Percentiles rank a stretch among this genome's conserved stretches.
Conservation (phyloP, 306 rosid genomes). For the Macrotyloma uniflorum region DNA sequence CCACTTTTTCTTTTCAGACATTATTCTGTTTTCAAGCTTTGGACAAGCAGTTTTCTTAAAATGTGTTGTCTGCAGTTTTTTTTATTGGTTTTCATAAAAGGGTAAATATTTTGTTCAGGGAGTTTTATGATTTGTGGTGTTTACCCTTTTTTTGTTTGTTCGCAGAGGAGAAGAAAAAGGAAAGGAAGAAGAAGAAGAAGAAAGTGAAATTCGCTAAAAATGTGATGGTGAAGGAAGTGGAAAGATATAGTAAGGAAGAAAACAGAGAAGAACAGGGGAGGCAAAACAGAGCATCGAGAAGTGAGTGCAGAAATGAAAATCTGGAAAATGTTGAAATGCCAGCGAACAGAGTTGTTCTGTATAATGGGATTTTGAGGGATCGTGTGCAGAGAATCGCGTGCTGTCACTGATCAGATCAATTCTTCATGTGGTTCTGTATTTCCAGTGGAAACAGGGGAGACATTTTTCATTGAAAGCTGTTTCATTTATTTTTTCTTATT, state of each 20-base stretch:
- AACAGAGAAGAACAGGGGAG: constrained; percentile 41
- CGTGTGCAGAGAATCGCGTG: constrained; percentile 35
- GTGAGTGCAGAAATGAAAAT: constrained; percentile 25
- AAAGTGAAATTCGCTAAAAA: constrained; percentile 74
- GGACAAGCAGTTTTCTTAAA: too few species aligned
- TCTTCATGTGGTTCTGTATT: neutral
- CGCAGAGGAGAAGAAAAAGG: constrained; percentile 53
- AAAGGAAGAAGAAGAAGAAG: constrained; percentile 48
- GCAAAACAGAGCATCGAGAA: constrained; percentile 29
- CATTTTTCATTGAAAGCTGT: neutral
- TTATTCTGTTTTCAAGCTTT: too few species aligned
- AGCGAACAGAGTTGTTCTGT: constrained; percentile 47
- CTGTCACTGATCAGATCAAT: constrained; percentile 40
- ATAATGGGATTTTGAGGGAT: constrained; percentile 51
- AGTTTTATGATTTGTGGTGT: neutral
- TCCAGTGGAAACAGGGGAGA: constrained; percentile 10
- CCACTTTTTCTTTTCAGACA: neutral
- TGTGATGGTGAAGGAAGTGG: constrained; percentile 69
- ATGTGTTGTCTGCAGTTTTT: too few species aligned
- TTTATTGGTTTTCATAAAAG: too few species aligned
- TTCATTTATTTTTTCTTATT: too few species aligned
- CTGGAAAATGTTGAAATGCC: constrained; percentile 35
- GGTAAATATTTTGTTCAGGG: too few species aligned
- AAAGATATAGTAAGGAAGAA: constrained; percentile 35
- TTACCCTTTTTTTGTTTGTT: neutral